phyloP scores from a whole-genome alignment of 1,284 basidiomycete genomes.

The Volvariella volvacea region DNA sequence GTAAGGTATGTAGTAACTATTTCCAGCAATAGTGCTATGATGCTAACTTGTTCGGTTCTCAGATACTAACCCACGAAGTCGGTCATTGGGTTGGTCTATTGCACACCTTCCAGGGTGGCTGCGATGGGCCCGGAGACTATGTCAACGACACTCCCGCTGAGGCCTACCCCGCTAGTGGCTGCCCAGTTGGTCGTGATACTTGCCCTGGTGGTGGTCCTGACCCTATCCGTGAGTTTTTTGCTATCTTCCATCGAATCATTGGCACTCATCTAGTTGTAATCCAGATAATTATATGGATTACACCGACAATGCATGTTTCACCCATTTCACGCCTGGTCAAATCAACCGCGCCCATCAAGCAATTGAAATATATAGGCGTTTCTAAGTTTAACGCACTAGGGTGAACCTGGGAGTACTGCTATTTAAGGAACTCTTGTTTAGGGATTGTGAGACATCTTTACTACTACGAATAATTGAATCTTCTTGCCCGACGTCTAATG shows the following conservation, averaged over 20 bases:
- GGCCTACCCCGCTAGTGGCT: slow-evolving; percentile 28
- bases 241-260: slow-evolving; percentile 9
- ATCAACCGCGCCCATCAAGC: slow-evolving; percentile 21
- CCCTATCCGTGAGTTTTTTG: slow-evolving; percentile 28
- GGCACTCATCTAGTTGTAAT: neutral
- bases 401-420: no score
- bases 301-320: slow-evolving; percentile 8
- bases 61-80: neutral
- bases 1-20: slow-evolving; percentile 13
- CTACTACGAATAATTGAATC: no score
- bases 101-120: slow-evolving; percentile 40
- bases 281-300: slow-evolving; percentile 29
- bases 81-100: neutral
- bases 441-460: no score
- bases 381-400: no score
- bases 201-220: slow-evolving; percentile 30
- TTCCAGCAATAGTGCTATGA: neutral
- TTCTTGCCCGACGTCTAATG: no score
- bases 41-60: neutral
- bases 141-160: slow-evolving; percentile 40
- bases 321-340: slow-evolving; percentile 8
- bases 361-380: no score
- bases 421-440: no score
- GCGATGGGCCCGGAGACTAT: slow-evolving; percentile 33
- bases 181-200: slow-evolving; percentile 33